Evolutionary conservation across 2,329 filamentous ascomycete genomes (phyloP), one percentile per base, ranked within the genome.

Genomic region (Talaromyces sp.): DNA sequence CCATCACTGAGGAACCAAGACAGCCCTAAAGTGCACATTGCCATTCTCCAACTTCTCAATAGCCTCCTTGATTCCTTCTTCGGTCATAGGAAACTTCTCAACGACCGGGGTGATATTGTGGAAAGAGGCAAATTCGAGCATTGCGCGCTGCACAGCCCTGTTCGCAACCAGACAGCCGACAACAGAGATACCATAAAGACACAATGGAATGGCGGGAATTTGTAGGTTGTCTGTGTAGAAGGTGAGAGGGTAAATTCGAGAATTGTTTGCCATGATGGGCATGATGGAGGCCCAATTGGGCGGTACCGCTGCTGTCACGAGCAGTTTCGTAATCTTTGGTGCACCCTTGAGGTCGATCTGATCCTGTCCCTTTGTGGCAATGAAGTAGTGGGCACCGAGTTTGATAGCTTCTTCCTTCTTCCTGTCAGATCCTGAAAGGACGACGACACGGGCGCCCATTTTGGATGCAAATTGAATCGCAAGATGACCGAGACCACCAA

Each of bases 401-500:
- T 51, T 51, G 41, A 77, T 63, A 0, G 80, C 80, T 68, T 85
- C 82, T 1, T 70, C 67, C 45, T 71, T 74, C 72, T 85, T 85
- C 57, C 71, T 71, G 1, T 68, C 70, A 1, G 72, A 77, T 2
- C 81, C 75, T 4, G 80, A 83, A 58, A 85, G 83, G 2, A 77
- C 82, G 9, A 81, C 77, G 2, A 84, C 78, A 48, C 89, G 84
- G 21, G 85, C 86, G 11, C 85, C 86, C 1, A 93, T 75, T 1
- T 88, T 88, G 64, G 81, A 84, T 0, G 88, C 86, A 70, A 84
- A 91, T 59, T 89, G 77, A 15, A 93, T 70, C 0, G 83, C 89
- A 62, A 91, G 84, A 68, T 93, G 88, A n/a, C 88, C 0, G 68
- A 91, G 76, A 0, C 88, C 88, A 22, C 88, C 88, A 6, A 91